A percentile compares a stretch with the other conserved stretches of the same genome.
phyloP scores from a whole-genome alignment of 495 filamentous ascomycete species.

The Aspergillus bridgeri region DNA sequence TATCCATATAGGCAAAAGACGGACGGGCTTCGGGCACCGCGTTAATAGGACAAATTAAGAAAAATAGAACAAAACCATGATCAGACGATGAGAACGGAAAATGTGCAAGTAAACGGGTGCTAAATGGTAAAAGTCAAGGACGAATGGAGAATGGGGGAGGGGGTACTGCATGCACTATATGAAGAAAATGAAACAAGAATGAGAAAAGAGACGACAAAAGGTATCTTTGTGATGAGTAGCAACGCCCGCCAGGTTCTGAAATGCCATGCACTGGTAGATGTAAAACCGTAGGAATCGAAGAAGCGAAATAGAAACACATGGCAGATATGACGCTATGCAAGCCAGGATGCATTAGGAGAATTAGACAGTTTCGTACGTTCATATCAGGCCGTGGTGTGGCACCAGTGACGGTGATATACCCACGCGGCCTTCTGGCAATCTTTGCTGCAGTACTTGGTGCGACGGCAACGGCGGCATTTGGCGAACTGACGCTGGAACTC shows the following conservation, averaged over 20 bases:
- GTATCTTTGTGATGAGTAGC: conserved; percentile 43
- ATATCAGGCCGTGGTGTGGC: conserved; percentile 64
- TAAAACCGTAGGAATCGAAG: conserved; percentile 27
- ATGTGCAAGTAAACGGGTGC: background rate
- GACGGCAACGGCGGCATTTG: conserved; percentile 92
- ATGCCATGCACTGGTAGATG: conserved; percentile 43
- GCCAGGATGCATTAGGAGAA: conserved; percentile 43
- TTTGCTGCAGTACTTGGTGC: conserved; percentile 99
- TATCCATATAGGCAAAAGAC: conserved; percentile 27
- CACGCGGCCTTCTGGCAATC: conserved; percentile 99
- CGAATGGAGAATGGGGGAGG: conserved; percentile 6
- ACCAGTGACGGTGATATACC: conserved; percentile 98
- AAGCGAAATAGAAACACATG: conserved; percentile 18
- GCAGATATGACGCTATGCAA: conserved; percentile 45
- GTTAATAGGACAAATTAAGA: conserved; percentile 16
- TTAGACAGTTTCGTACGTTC: conserved; percentile 32
- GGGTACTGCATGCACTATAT: conserved; percentile 12
- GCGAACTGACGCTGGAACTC: conserved; percentile 94
- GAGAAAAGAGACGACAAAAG: conserved; percentile 35
- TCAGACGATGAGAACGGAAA: background rate
- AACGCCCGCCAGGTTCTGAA: conserved; percentile 43
- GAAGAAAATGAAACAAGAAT: conserved; percentile 15
- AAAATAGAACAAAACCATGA: conserved; percentile 2
- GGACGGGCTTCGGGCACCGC: conserved; percentile 15
- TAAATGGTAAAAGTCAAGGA: background rate